These are phyloP conservation scores for Backusella sp. DNA, from an alignment of 192 early-diverging fungal species.

Conservation along the genomic window DNA sequence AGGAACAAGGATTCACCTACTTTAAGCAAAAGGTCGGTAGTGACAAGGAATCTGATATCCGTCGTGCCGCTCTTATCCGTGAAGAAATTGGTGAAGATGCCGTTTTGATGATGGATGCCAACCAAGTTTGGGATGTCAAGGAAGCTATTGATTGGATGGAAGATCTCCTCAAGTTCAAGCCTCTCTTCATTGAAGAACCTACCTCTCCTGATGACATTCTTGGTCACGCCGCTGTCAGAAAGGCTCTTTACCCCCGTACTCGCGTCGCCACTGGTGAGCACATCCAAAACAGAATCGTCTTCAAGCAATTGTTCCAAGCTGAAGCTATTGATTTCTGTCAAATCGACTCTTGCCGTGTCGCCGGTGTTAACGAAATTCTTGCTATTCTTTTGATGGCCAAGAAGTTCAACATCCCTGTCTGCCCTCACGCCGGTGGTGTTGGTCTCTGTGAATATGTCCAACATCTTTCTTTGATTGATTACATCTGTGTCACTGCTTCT, in stretches of 20 bases:
- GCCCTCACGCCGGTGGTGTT: conserved; percentile 41
- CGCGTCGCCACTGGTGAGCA: conserved; percentile 37
- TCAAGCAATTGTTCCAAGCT: conserved; percentile 45
- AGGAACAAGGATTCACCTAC: conserved; percentile 41
- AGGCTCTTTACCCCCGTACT: conserved; percentile 36
- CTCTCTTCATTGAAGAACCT: conserved; percentile 46
- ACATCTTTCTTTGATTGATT: conserved; percentile 38
- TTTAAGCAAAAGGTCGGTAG: conserved; percentile 50
- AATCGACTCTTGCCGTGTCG: conserved; percentile 39
- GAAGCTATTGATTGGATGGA: conserved; percentile 49
- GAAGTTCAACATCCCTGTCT: conserved; percentile 39
- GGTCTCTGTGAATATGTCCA: conserved; percentile 45
- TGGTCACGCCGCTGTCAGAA: conserved; percentile 39
- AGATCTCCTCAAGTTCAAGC: conserved; percentile 40
- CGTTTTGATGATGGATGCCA: conserved; percentile 48
- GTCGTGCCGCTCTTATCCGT: conserved; percentile 42
- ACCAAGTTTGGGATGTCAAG: conserved; percentile 50
- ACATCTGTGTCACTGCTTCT: conserved; percentile 37
- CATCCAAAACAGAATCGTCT: conserved; percentile 41
- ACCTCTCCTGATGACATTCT: conserved; percentile 43
- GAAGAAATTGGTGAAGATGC: conserved; percentile 42
- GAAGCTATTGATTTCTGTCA: conserved; percentile 41
- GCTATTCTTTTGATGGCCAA: conserved; percentile 41
- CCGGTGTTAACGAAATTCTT: conserved; percentile 39
- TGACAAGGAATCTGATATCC: conserved; percentile 32